Evolutionary conservation across 2,329 filamentous ascomycete genomes (phyloP).

Genomic region (Chaetomium strumarium): DNA sequence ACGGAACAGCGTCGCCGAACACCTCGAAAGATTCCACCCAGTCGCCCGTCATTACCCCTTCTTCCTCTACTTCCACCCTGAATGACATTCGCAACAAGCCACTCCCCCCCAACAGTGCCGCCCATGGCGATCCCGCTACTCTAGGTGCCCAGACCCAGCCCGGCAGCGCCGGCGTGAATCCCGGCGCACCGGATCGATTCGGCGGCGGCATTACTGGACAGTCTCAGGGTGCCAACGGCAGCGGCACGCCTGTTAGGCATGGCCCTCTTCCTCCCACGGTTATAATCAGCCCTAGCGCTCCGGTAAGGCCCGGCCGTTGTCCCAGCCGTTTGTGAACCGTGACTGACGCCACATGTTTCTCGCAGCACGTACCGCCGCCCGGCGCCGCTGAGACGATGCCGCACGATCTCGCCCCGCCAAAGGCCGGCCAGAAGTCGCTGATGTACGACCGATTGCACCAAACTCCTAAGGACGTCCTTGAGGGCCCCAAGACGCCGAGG

Average conservation of each 20-base stretch:
- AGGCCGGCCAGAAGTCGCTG: conserved; percentile 81
- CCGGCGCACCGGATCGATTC: conserved; percentile 34
- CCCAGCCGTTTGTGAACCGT: conserved; percentile 2
- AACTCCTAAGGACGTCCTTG: conserved; percentile 92
- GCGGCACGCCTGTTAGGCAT: conserved; percentile 57
- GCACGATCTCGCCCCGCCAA: conserved; percentile 89
- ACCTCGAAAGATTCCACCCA: conserved; percentile 53
- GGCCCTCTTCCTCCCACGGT: conserved; percentile 74
- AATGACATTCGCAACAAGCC: conserved; percentile 83
- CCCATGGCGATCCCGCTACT: conserved; percentile 37
- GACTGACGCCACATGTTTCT: conserved; percentile 18
- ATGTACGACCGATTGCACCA: conserved; percentile 86
- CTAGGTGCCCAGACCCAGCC: conserved; percentile 35
- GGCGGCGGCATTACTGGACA: conserved; percentile 28
- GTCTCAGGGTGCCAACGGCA: conserved; percentile 44
- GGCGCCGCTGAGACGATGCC: conserved; percentile 97
- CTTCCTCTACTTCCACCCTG: conserved; percentile 81
- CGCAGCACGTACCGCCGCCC: conserved; percentile 81
- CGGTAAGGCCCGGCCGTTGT: conserved; percentile 53
- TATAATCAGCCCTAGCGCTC: conserved; percentile 89
- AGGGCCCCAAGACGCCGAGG: conserved; percentile 91
- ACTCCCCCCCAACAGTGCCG: conserved; percentile 52
- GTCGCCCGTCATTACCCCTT: conserved; percentile 67
- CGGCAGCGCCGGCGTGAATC: conserved; percentile 29
- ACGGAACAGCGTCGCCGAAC: conserved; percentile 75